These are phyloP conservation scores for Oligophagozyma castellii DNA, from an alignment of 1,139 yeast species.

Conservation along the genomic window DNA sequence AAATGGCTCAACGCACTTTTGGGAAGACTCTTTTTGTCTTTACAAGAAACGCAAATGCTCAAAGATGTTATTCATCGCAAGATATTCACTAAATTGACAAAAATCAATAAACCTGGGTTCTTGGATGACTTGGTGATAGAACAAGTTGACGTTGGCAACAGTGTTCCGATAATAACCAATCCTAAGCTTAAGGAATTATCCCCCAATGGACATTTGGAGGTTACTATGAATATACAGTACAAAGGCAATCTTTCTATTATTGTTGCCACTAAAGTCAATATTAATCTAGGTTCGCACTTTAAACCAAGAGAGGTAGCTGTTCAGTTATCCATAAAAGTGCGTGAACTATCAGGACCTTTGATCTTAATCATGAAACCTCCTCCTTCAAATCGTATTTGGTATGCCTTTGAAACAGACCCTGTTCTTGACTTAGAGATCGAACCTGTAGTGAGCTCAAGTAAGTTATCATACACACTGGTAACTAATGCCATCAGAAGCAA, in stretches of 20 bases:
- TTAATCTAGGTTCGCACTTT: slow-evolving; percentile 63
- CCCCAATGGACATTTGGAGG: slow-evolving; percentile 68
- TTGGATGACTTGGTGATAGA: slow-evolving; percentile 69
- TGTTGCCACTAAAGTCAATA: slow-evolving; percentile 63
- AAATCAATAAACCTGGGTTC: slow-evolving; percentile 77
- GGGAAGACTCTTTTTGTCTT: slow-evolving; percentile 67
- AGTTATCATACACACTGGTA: slow-evolving; percentile 60
- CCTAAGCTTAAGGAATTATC: slow-evolving; percentile 58
- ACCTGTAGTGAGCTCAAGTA: slow-evolving; percentile 78
- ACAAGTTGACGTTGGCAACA: slow-evolving; percentile 58
- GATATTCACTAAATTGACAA: slow-evolving; percentile 57
- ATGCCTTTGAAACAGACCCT: slow-evolving; percentile 73
- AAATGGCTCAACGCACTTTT: slow-evolving; percentile 83
- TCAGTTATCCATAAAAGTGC: slow-evolving; percentile 55
- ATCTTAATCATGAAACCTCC: slow-evolving; percentile 67
- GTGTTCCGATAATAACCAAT: slow-evolving; percentile 69
- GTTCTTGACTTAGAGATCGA: slow-evolving; percentile 60
- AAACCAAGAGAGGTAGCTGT: slow-evolving; percentile 69
- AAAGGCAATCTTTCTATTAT: slow-evolving; percentile 62
- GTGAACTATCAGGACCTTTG: slow-evolving; percentile 61
- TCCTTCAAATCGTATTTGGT: slow-evolving; percentile 86
- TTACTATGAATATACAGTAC: slow-evolving; percentile 51
- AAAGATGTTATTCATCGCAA: slow-evolving; percentile 42
- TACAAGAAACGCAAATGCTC: slow-evolving; percentile 58
- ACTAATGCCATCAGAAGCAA: slow-evolving; percentile 70